Evolutionary conservation across 345 rosid genomes (phyloP), one percentile per base, ranked within the genome.

Genomic region (Erodium maritimum): DNA sequence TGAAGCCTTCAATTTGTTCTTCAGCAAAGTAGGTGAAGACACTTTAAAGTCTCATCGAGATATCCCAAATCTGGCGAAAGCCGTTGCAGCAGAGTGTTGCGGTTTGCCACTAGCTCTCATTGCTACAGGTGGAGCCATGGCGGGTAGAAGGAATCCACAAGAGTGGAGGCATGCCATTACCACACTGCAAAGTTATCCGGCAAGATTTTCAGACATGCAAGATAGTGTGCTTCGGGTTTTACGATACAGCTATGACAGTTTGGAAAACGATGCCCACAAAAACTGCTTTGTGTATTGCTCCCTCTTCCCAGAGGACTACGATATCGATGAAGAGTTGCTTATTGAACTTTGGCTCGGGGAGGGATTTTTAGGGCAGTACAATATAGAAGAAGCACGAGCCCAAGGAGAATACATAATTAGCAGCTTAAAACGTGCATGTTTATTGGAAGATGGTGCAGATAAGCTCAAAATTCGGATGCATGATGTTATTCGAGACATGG

Each of bases 51-150:
- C 34, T 19, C 23, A 56, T 42, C 61, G n/a, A n/a, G 21, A 62
- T 7, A 63, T 69, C 6, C 61, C 20, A 21, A 0, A 48, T 1
- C 65, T 66, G 0, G 61, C 62, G 0, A 42, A 24, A n/a, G 25
- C 48, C 5, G 55, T 67, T 7, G 52, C 22, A 14, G 0, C 6
- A 19, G 61, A 54, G 50, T 64, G 72, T 16, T 17, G 17, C 25
- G 68, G 65, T 6, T 29, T 72, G 58, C 76, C 76, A 33, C 57
- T 72, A 1, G 67, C 72, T n/a, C 60, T 72, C 19, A 29, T 60
- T 17, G 64, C 69, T 1, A 9, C 61, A 0, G 70, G 61, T 0
- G 11, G 50, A 57, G 65, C 70, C 52, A 68, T 73, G 77, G 58
- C 59, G 1, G 0, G 55, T 8, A 19, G 21, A 55, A 25, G 5